Base-by-base conservation (phyloP, 495 filamentous ascomycete genomes). In the Penicillium taxi region DNA sequence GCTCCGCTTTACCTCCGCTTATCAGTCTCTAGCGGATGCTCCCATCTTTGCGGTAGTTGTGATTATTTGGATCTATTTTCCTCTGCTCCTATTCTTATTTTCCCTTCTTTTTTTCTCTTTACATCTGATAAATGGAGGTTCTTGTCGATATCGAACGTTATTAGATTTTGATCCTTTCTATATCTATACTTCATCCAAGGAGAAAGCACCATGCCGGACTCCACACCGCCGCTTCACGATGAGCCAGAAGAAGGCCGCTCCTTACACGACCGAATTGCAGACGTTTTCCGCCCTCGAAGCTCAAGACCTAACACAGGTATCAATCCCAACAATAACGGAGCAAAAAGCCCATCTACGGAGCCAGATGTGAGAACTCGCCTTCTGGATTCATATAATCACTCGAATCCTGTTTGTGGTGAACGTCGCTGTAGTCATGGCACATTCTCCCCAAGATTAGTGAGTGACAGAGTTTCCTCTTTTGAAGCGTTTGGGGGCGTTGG, bases 351-450 rank as follows among this genome's bases (percentile, higher is more conserved):
- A 21, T 32, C 43, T 4, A 40, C 26, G n/a, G 54, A 52, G 29
- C 48, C 48, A 5, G 53, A 59, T 40, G 48, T 42, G 21, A 56
- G 55, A 45, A 61, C 61, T 25, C 53, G 59, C 15, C 50, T 69
- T 6, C 42, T 71, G 27, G 53, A 61, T 27, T 63, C 59, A 3
- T 68, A 69, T 36, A 37, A 65, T 27, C 55, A 48, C 21, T 40
- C 40, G 24, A 51, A 53, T 15, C 59, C 63, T 32, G 42, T 49
- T 5, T 67, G 64, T 27, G 67, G 65, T 31, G 32, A 64, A 49
- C 53, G 64, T 37, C 45, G 69, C 35, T 87, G 81, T 64, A 73
- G 77, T 42, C 83, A 89, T 59, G 85, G 85, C 39, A 82, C 81
- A n/a, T 85, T 87, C 56, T 86, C 82, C 11, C 82, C 84, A 8